Base-by-base conservation (phyloP, 139 green algal genomes). In the Chlamydomonas sphaeroides region DNA sequence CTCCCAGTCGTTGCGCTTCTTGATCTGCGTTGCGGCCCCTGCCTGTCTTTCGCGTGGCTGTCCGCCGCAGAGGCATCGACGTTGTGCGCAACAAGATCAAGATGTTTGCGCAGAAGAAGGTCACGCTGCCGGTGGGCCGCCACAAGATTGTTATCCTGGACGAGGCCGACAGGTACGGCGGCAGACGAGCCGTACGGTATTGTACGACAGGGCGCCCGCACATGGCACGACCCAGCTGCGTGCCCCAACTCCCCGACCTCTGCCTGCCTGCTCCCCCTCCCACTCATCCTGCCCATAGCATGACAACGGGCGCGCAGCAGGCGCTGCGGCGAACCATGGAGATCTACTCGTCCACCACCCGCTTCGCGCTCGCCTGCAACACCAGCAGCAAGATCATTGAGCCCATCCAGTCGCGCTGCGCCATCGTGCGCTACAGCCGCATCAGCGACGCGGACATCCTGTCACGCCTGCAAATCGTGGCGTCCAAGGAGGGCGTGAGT, bases 61-160 rank as follows among this genome's bases (percentile, higher is more conserved):
- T 81, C 8, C 21, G n/a, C 10, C 81, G 61, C 89, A 96, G 96
- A 72, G 97, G 97, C 20, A 99, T 99, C 61, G 97, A 99, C 63
- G 96, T 99, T 15, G 97, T 99, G 49, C 92, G 97, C 61, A 99
- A 99, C 91, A 99, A 98, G 85, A 99, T 99, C 87, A 99, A 99
- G 91, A 98, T 99, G 94, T 99, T 99, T 92, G 97, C 97, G 4
- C 97, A 99, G 87, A 98, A 98, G 83, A 98, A 98, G 88, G 87
- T 98, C 6, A 99, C 95, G 5, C 91, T 99, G 67, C 97, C 97
- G 3, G 92, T 92, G 0, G 96, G 96, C 1, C 79, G 96, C 0
- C 95, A 99, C 84, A 99, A 99, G 86, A 95, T 99, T 32, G 90
- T 99, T 35, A 98, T 99, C 42, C 85, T 99, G 76, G 97, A 99